Evolutionary conservation across 2,329 filamentous ascomycete species (phyloP), one percentile per base, ranked within the genome.

Genomic region (Alternaria consortialis): DNA sequence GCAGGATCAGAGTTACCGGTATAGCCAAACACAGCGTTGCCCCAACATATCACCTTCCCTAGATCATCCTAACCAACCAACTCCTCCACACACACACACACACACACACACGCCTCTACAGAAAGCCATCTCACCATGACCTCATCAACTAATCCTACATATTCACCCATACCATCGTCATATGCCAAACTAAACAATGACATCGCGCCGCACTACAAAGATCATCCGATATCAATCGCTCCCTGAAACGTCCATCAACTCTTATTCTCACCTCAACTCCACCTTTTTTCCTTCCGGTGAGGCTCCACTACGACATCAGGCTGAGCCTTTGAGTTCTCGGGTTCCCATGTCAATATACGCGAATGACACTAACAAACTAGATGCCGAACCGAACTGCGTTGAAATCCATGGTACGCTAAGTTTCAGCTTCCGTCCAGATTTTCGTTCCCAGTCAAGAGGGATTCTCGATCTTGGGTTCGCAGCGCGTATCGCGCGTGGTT

Each of bases 381-480:
- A 36, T 50, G 46, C 46, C 46, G 46, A 50, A 36, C 46, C 1
- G 46, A 37, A 50, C 46, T 37, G 46, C 31, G 20, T 50, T 6
- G 11, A 5, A 5, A 13, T 36, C 15, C 8, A 50, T 36, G 46
- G 46, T 50, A 50, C 46, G 46, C 46, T 50, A 50, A 15, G 46
- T 50, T 50, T 50, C 46, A 37, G 46, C 46, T 37, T 50, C 31
- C 46, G 46, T 36, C 31, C 32, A 25, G 23, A 25, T 36, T 50
- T 50, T 37, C 32, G 34, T 23, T 25, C 20, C 9, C 8, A 37
- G 20, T 8, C 27, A 8, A 23, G 13, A n/a, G 7, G 46, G 25
- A 42, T 7, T 34, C 32, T 50, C 46, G 20, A 50, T 37, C 20
- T 50, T 50, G 46, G 31, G 46, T 50, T 50, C 32, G 46, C 46